Conservation (phyloP, 352 stramenopile genomes). For the Globisporangium takayamanum region DNA sequence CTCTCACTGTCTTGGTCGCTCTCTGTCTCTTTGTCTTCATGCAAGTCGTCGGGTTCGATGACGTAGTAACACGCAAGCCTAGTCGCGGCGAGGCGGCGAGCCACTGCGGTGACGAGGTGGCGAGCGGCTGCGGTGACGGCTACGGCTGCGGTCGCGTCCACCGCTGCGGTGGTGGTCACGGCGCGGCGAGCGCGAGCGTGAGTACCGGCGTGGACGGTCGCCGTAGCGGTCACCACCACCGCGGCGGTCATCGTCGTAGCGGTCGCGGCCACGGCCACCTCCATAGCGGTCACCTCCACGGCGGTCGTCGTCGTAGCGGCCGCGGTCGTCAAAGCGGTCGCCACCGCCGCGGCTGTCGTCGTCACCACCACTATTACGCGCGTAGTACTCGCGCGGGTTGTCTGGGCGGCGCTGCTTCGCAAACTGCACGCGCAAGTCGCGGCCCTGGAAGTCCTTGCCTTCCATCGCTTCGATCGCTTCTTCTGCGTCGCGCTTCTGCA, state of each 20-base stretch:
- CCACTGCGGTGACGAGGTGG: constrained; percentile 31
- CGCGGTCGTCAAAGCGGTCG: constrained; percentile 15
- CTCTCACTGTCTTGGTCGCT: neutral
- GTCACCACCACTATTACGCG: constrained; percentile 20
- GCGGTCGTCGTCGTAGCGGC: constrained; percentile 2
- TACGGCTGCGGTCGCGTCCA: constrained; percentile 25
- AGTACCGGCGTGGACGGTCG: constrained; percentile 19
- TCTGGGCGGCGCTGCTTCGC: constrained; percentile 70
- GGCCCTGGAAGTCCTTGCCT: constrained; percentile 63
- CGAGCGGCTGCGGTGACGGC: constrained; percentile 38
- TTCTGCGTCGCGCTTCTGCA: constrained; percentile 85
- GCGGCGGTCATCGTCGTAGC: constrained; percentile 18
- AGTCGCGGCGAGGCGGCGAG: constrained; percentile 41
- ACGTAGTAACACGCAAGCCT: constrained; percentile 15
- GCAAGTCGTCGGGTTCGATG: neutral
- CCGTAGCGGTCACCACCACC: constrained; percentile 27
- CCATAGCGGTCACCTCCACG: constrained; percentile 21
- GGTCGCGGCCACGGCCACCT: neutral
- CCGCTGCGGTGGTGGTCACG: constrained; percentile 16
- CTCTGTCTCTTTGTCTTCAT: neutral
- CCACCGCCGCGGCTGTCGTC: constrained; percentile 13
- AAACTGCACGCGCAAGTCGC: constrained; percentile 69
- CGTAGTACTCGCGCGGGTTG: constrained; percentile 75
- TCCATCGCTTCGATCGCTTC: constrained; percentile 80
- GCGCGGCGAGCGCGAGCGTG: constrained; percentile 35